Conservation (phyloP, 2,329 filamentous ascomycete species). For the Colletotrichum somersetense region DNA sequence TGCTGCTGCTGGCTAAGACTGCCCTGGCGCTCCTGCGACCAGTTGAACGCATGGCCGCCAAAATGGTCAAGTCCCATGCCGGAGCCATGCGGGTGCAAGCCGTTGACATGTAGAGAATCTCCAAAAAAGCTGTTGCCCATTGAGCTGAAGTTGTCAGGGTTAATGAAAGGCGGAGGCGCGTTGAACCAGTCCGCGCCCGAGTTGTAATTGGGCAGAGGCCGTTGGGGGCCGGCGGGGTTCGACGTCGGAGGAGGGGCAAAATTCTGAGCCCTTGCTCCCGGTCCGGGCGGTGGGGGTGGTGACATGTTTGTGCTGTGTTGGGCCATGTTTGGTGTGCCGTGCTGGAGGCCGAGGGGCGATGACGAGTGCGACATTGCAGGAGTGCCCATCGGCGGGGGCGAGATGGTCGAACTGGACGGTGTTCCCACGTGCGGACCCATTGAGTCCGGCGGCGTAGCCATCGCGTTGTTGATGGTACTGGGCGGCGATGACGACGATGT, state of each 20-base stretch:
- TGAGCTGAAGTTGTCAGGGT: constrained; percentile 63
- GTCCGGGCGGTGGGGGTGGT: constrained; percentile 45
- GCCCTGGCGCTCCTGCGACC: constrained; percentile 68
- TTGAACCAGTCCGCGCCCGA: constrained; percentile 65
- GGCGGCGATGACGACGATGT: constrained; percentile 43
- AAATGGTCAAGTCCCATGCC: constrained; percentile 50
- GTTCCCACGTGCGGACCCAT: constrained; percentile 46
- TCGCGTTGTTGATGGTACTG: constrained; percentile 42
- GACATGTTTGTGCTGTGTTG: constrained; percentile 49
- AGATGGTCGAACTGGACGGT: constrained; percentile 34
- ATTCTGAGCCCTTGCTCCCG: constrained; percentile 46
- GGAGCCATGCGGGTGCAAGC: constrained; percentile 38
- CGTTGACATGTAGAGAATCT: constrained; percentile 47
- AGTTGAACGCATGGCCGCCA: constrained; percentile 47
- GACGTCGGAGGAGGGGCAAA: constrained; percentile 56
- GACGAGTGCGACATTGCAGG: constrained; percentile 48
- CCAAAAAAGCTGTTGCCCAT: constrained; percentile 58
- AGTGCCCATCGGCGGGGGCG: constrained; percentile 38
- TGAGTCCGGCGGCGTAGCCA: constrained; percentile 61
- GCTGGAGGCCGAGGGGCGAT: constrained; percentile 47
- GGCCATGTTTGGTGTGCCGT: constrained; percentile 28
- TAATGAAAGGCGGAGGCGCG: constrained; percentile 65
- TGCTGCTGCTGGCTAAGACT: constrained; percentile 85
- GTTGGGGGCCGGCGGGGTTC: constrained; percentile 51
- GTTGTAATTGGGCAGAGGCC: constrained; percentile 58